Evolutionary conservation across 2,329 filamentous ascomycete genomes (phyloP).

Genomic region (Fusarium sterilihyphosum): DNA sequence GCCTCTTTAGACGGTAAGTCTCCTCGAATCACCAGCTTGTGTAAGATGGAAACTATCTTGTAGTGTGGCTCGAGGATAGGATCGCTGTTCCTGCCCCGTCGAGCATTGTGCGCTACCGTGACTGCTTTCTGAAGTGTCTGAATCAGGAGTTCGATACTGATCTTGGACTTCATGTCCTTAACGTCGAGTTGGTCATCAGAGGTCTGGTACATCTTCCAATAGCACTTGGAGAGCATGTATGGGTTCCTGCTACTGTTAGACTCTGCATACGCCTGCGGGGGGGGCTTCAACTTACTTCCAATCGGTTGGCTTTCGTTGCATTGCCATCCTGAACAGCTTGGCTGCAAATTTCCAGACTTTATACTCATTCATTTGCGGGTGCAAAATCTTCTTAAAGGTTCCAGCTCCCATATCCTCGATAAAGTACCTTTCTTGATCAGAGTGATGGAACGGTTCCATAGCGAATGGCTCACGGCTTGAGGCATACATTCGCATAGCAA

Average conservation of each 20-base stretch:
- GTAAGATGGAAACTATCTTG: constrained; percentile 83
- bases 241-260: constrained; percentile 56
- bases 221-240: constrained; percentile 70
- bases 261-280: not conserved
- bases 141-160: constrained; percentile 54
- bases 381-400: constrained; percentile 62
- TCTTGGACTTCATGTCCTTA: constrained; percentile 51
- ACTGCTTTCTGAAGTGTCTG: constrained; percentile 62
- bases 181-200: constrained; percentile 55
- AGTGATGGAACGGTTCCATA: constrained; percentile 69
- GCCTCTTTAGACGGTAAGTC: constrained; percentile 60
- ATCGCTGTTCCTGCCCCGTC: constrained; percentile 71
- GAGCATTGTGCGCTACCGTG: constrained; percentile 59
- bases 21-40: constrained; percentile 77
- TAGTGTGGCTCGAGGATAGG: constrained; percentile 92
- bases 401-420: constrained; percentile 61
- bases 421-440: constrained; percentile 66
- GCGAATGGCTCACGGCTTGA: constrained; percentile 70
- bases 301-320: constrained; percentile 62
- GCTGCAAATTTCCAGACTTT: constrained; percentile 71
- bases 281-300: constrained; percentile 61
- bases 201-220: constrained; percentile 71
- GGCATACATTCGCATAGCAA: constrained; percentile 70
- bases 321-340: constrained; percentile 65
- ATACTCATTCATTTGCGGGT: constrained; percentile 67